A percentile compares a stretch with the other conserved stretches of the same genome.
phyloP scores from a whole-genome alignment of 31 red algal species.

The Asparagopsis taxiformis region DNA sequence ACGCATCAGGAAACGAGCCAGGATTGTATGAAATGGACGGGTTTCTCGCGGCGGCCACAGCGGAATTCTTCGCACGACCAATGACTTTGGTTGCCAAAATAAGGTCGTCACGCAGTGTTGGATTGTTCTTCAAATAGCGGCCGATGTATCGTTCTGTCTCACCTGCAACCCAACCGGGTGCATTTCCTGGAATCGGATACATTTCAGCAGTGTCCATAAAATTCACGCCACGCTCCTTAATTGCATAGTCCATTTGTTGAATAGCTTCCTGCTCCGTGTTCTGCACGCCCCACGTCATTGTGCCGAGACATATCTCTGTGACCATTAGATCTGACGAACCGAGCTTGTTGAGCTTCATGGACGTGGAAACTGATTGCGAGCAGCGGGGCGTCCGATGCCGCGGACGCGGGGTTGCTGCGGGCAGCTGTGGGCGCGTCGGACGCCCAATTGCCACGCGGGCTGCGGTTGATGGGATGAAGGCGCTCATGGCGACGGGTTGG shows the following conservation, averaged over 20 bases:
- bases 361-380: background rate
- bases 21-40: background rate
- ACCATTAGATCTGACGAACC: slow-evolving; percentile 66
- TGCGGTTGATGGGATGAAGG: background rate
- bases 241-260: slow-evolving; percentile 78
- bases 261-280: slow-evolving; percentile 73
- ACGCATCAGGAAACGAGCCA: background rate
- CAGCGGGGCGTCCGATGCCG: background rate
- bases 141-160: slow-evolving; percentile 76
- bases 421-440: background rate
- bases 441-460: background rate
- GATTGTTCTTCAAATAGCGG: slow-evolving; percentile 38
- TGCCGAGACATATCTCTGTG: slow-evolving; percentile 81
- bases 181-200: slow-evolving; percentile 42
- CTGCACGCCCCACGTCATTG: slow-evolving; percentile 91
- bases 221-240: slow-evolving; percentile 74
- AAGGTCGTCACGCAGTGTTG: slow-evolving; percentile 34
- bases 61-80: slow-evolving; percentile 17
- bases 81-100: slow-evolving; percentile 81
- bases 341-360: slow-evolving; percentile 36
- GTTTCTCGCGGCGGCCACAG: slow-evolving; percentile 4
- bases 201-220: slow-evolving; percentile 96
- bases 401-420: background rate
- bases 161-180: slow-evolving; percentile 18
- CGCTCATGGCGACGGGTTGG: background rate